Evolutionary conservation across 306 rosid species (phyloP).

Genomic region (Fragaria ananassa): DNA sequence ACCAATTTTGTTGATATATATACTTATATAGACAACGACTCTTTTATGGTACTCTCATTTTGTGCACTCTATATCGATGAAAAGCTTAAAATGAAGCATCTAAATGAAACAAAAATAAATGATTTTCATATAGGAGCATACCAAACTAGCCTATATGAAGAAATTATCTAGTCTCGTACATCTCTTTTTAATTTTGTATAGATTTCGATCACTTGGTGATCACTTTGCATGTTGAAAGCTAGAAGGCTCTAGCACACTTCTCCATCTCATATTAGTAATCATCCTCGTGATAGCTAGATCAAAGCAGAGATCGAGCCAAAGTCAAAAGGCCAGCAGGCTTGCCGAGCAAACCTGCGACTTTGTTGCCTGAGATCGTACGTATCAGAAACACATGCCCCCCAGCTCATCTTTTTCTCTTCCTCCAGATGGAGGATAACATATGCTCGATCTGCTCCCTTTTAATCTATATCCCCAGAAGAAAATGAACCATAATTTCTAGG

Average conservation of each 20-base stretch:
- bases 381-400: background rate
- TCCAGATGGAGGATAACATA: background rate
- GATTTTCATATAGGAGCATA: background rate
- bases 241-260: background rate
- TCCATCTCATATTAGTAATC: background rate
- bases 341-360: conserved; percentile 31
- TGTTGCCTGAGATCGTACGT: background rate
- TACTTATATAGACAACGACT: too few species aligned
- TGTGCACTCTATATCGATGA: too few species aligned
- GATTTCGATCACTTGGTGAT: background rate
- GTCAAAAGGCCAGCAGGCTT: conserved; percentile 31
- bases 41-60: too few species aligned
- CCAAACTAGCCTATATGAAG: too few species aligned
- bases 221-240: background rate
- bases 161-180: too few species aligned
- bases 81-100: too few species aligned
- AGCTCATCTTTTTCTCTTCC: background rate
- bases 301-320: conserved; percentile 17
- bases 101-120: too few species aligned
- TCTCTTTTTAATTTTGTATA: background rate
- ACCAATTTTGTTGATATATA: background rate
- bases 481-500: background rate
- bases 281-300: conserved; percentile 33
- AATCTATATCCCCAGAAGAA: background rate
- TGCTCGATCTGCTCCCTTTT: background rate